Evolutionary conservation across 352 stramenopile species (phyloP), one percentile per base, ranked within the genome.

Genomic region (Phytophthora agathidicida): DNA sequence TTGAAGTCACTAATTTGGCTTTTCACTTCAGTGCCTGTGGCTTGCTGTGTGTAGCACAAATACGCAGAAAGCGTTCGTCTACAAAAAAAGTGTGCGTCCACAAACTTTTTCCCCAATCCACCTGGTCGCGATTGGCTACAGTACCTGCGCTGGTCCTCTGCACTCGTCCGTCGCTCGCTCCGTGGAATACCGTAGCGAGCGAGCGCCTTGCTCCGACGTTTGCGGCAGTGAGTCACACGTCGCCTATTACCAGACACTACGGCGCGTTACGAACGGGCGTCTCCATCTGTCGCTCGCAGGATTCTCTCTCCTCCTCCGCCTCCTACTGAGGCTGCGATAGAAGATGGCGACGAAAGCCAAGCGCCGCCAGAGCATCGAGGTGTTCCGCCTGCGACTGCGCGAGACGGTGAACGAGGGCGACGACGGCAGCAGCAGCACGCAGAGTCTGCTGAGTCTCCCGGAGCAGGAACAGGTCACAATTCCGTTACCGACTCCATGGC

Each of bases 381-480:
- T 92, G 16, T 88, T 85, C 24, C 82, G 78, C 3, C 57, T 92
- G 42, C 72, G 75, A 28, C 65, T 92, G 50, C 82, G 80, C 13
- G 77, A 88, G 50, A 89, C 82, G 9, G 30, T 85, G 37, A 86
- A 88, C 54, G 82, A 89, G 50, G 73, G 77, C 52, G 73, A 72
- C 20, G 68, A 80, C 31, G 45, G 24, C n/a, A 50, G 32, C 16
- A 32, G 35, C 60, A 64, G 44, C 26, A 31, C 60, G 17, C 60
- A 42, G 26, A 63, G 50, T 31, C 45, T 68, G 11, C 14, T 46
- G 36, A 72, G 56, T 60, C 39, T 72, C 2, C 55, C 62, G 26
- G 68, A 64, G 39, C 36, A 74, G 20, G 37, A 66, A 16, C 17
- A 27, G n/a, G 20, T 37, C 0, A 19, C 41, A 8, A n/a, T 16